These are phyloP conservation scores for Alternaria sp. DNA, from an alignment of 2,329 filamentous ascomycete genomes.

Conservation along the genomic window DNA sequence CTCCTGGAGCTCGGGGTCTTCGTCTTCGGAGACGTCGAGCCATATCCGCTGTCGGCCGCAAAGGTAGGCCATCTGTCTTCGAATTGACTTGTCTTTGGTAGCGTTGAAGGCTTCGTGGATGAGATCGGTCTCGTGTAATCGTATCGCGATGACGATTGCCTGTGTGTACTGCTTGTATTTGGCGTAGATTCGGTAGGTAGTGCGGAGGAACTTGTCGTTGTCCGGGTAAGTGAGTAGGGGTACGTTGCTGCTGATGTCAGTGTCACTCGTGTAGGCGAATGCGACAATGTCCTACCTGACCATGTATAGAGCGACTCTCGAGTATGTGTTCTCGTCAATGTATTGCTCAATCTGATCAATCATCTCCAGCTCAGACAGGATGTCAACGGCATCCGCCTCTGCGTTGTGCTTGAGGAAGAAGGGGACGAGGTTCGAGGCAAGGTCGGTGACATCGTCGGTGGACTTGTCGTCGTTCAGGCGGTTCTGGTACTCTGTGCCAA, in stretches of 20 bases:
- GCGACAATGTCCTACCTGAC: slow-evolving; percentile 66
- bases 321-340: slow-evolving; percentile 92
- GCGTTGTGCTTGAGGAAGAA: slow-evolving; percentile 98
- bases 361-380: slow-evolving; percentile 97
- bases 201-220: slow-evolving; percentile 93
- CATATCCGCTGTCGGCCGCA: slow-evolving; percentile 91
- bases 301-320: slow-evolving; percentile 95
- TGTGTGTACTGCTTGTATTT: slow-evolving; percentile 92
- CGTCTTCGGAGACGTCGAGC: slow-evolving; percentile 75
- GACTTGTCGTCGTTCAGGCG: slow-evolving; percentile 85
- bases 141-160: slow-evolving; percentile 92
- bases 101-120: slow-evolving; percentile 84
- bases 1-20: slow-evolving; percentile 79
- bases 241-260: slow-evolving; percentile 74
- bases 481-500: slow-evolving; percentile 92
- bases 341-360: slow-evolving; percentile 91
- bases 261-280: background rate
- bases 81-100: slow-evolving; percentile 80
- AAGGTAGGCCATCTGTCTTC: slow-evolving; percentile 94
- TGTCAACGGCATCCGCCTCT: slow-evolving; percentile 95
- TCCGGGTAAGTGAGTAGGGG: slow-evolving; percentile 97
- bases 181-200: slow-evolving; percentile 92
- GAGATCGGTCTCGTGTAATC: slow-evolving; percentile 85
- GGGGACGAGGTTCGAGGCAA: slow-evolving; percentile 85
- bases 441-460: slow-evolving; percentile 82